Percentiles rank a stretch among this genome's conserved stretches.
Conservation (phyloP, 257 asterid species). For the Ophiorrhiza pumila region DNA sequence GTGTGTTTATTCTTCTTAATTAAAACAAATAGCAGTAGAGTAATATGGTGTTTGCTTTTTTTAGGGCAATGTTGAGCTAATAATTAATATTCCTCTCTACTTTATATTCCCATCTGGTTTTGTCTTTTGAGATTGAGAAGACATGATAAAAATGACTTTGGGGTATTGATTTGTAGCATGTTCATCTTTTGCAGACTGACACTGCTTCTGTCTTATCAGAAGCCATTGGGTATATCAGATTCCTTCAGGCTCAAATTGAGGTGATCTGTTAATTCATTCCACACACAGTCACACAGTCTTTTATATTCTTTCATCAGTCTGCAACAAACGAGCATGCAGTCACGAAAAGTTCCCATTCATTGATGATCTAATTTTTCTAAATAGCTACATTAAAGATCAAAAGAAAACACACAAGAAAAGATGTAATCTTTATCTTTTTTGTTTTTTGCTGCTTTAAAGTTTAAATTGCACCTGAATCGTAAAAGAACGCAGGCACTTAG, state of each 20-base stretch:
- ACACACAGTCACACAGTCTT: neutral
- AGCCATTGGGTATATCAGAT: conserved; percentile 87
- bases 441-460: conserved; percentile 5
- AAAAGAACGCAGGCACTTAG: conserved; percentile 36
- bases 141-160: conserved; percentile 31
- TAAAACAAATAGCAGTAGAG: neutral
- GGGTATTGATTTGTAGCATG: conserved; percentile 30
- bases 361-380: no score
- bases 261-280: conserved; percentile 27
- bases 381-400: neutral
- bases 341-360: no score
- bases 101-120: conserved; percentile 30
- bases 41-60: neutral
- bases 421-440: neutral
- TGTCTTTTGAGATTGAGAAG: conserved; percentile 41
- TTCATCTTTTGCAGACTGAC: conserved; percentile 96
- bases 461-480: conserved; percentile 5
- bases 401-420: neutral
- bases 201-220: conserved; percentile 99
- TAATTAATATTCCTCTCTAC: conserved; percentile 17
- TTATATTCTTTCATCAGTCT: no score
- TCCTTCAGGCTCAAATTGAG: conserved; percentile 92
- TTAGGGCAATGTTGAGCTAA: neutral
- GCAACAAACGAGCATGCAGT: neutral
- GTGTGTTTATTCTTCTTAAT: neutral